A percentile compares a stretch with the other conserved stretches of the same genome.
These are phyloP conservation scores for Mycena pura DNA, from an alignment of 768 basidiomycete species.

Conservation along the genomic window DNA sequence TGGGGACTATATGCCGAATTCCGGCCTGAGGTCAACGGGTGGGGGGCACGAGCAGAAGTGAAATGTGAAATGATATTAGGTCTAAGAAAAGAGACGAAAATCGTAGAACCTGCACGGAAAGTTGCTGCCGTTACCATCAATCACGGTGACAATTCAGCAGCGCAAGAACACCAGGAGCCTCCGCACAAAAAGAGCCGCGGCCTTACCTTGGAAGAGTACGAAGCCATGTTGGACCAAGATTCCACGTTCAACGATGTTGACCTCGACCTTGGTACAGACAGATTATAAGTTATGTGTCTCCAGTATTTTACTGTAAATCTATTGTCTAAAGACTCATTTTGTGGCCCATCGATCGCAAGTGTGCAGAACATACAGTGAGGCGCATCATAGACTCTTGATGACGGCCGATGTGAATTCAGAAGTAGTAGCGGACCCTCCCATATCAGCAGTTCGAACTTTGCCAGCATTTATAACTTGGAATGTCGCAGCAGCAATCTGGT, in stretches of 20 bases:
- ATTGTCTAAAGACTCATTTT: conserved; percentile 18
- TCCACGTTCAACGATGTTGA: conserved; percentile 53
- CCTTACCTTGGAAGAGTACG: conserved; percentile 58
- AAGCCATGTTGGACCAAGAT: conserved; percentile 56
- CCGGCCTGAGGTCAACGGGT: conserved; percentile 79
- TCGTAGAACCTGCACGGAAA: conserved; percentile 18
- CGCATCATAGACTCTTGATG: conserved; percentile 70
- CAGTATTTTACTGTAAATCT: conserved; percentile 26
- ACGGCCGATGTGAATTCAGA: conserved; percentile 95
- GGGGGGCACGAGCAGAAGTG: conserved; percentile 85
- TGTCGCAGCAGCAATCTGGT: conserved; percentile 89
- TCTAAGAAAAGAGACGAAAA: conserved; percentile 48
- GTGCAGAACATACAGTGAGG: conserved; percentile 24
- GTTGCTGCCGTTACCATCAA: conserved; percentile 26
- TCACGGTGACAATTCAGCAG: conserved; percentile 15
- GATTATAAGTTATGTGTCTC: conserved; percentile 28
- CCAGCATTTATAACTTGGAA: conserved; percentile 91
- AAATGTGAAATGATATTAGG: conserved; percentile 72
- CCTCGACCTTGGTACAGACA: conserved; percentile 37
- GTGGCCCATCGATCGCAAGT: too few species aligned
- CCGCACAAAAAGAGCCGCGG: conserved; percentile 48
- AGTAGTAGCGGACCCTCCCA: conserved; percentile 94
- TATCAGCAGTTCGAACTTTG: conserved; percentile 91
- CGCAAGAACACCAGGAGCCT: conserved; percentile 30
- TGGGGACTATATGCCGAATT: conserved; percentile 88